Base-by-base conservation (phyloP, 805 yeast species). In the Metschnikowia chrysomelidarum region DNA sequence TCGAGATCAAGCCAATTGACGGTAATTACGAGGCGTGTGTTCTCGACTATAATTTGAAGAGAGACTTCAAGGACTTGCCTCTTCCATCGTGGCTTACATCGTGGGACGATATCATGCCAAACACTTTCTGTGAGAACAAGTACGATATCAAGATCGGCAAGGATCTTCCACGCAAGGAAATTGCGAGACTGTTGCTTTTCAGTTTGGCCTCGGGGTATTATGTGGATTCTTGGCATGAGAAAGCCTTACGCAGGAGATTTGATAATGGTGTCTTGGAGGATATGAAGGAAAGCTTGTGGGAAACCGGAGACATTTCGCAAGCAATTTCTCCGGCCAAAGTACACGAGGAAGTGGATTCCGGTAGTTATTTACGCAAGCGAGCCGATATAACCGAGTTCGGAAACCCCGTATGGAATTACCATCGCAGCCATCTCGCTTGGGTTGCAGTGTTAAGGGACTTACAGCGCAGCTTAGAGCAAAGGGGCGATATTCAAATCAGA, bases 191-290 rank as follows among this genome's bases (percentile, higher is more conserved):
- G 30, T 20, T 35, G 18, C 27, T 25, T 15, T 35, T 35, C 23
- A 35, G 38, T 13, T 29, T 35, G 34, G 38, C 34, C 3, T 35
- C 38, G 2, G 38, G 38, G 7, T 35, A 14, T 16, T 28, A 29
- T 9, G 32, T 35, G 4, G 30, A 30, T 4, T 8, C 17, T 2
- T 35, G 38, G 38, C 22, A 29, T 15, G 14, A 24, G 10, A 17
- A 29, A 10, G n/a, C 25, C 10, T 20, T 35, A 15, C 30, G 25
- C 16, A 35, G 30, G 22, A 15, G 38, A 8, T 35, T 35, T 12
- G 34, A 18, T 19, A 18, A 23, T 2, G 17, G 23, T 8, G 20
- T 29, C 7, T 29, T 35, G 30, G 34, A 35, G 14, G 21, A 13
- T 5, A 35, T 35, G 38, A 25, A 29, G 38, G n/a, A 22, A n/a